Conservation (phyloP, 2,329 filamentous ascomycete genomes). For the Plenodomus biglobosus region DNA sequence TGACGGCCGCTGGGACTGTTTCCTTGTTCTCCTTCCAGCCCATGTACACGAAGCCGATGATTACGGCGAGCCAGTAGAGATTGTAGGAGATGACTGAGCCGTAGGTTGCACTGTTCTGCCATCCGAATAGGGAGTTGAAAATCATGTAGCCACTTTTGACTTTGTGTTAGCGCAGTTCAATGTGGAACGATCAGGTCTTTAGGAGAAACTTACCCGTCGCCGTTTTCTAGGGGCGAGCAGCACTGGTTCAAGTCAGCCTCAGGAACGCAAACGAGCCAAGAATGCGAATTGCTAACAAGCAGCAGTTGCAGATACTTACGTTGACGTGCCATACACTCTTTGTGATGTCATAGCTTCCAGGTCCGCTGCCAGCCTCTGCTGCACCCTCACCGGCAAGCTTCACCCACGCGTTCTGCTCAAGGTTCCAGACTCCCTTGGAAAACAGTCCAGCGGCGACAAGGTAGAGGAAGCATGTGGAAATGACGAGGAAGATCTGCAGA, state of each 20-base stretch:
- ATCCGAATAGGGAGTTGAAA: constrained; percentile 83
- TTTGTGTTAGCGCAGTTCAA: neutral
- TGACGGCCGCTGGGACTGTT: neutral
- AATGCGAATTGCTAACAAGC: too few species aligned
- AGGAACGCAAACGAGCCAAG: too few species aligned
- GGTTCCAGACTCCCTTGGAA: constrained; percentile 72
- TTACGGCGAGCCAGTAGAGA: constrained; percentile 78
- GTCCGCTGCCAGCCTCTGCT: constrained; percentile 63
- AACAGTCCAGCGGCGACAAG: constrained; percentile 82
- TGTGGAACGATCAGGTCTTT: too few species aligned
- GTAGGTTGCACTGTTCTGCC: constrained; percentile 86
- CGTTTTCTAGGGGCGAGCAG: constrained; percentile 72
- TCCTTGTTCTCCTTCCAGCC: constrained; percentile 64
- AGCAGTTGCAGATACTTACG: constrained; percentile 49
- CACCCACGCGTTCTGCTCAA: constrained; percentile 71
- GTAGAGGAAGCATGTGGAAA: constrained; percentile 80
- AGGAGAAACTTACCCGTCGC: constrained; percentile 55
- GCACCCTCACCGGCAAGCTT: constrained; percentile 64
- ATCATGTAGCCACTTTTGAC: constrained; percentile 70
- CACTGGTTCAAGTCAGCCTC: constrained; percentile 55
- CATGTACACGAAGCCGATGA: constrained; percentile 64
- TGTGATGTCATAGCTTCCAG: constrained; percentile 77
- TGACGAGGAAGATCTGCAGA: constrained; percentile 76
- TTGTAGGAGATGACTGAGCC: constrained; percentile 87
- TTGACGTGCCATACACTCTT: constrained; percentile 83